Percentiles rank a stretch among this genome's conserved stretches.
phyloP scores from a whole-genome alignment of 1,284 basidiomycete genomes.

The Meira nashicola region DNA sequence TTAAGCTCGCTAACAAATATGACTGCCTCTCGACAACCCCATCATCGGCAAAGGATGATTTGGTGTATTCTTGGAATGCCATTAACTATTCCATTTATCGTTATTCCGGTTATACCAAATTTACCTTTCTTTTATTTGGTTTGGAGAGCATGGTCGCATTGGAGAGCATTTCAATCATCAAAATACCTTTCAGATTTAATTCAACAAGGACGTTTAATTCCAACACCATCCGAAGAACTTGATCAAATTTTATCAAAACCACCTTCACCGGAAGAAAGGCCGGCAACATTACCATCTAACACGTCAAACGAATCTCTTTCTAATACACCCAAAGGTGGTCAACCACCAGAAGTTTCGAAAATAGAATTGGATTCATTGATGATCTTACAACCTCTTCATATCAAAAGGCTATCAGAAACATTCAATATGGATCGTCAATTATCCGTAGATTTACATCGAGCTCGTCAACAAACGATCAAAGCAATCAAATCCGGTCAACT shows the following conservation, averaged over 20 bases:
- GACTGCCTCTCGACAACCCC: conserved; percentile 31
- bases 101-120: conserved; percentile 49
- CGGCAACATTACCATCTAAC: background rate
- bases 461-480: conserved; percentile 15
- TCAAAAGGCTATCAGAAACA: conserved; percentile 7
- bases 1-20: conserved; percentile 30
- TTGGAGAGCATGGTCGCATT: conserved; percentile 47
- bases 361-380: conserved; percentile 12
- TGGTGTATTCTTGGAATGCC: conserved; percentile 44
- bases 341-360: background rate
- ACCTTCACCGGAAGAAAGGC: background rate
- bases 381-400: conserved; percentile 10
- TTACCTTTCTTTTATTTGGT: conserved; percentile 50
- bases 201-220: conserved; percentile 26
- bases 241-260: conserved; percentile 18
- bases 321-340: too few relatives aligned
- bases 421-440: conserved; percentile 20
- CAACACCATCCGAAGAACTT: conserved; percentile 31
- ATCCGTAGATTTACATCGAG: conserved; percentile 20
- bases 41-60: conserved; percentile 35
- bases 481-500: conserved; percentile 6
- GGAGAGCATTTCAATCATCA: conserved; percentile 43
- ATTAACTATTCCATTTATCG: conserved; percentile 43
- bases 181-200: conserved; percentile 32
- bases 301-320: background rate